Conservation (phyloP, 768 basidiomycete genomes). For the Udeniomyces megalosporus region DNA sequence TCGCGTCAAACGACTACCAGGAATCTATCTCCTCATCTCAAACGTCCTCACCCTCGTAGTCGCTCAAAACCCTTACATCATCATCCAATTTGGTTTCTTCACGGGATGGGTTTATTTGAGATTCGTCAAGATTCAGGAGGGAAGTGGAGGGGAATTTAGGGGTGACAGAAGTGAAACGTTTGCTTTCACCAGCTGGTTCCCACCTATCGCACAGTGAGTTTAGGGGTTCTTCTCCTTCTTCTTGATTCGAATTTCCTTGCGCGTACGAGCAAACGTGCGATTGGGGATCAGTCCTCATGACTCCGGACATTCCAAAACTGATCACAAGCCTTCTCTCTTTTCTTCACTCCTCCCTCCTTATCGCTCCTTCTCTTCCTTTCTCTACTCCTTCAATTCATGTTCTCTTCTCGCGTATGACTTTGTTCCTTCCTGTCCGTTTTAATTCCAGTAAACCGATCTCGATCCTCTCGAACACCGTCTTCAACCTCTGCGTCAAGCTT, state of each 20-base stretch:
- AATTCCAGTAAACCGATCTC: conserved; percentile 50
- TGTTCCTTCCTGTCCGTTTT: not conserved
- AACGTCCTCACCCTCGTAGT: conserved; percentile 38
- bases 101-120: conserved; percentile 88
- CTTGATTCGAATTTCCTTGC: not conserved
- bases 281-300: too few species aligned
- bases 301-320: too few species aligned
- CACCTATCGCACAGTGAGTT: conserved; percentile 78
- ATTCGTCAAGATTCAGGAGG: conserved; percentile 79
- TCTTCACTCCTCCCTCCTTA: conserved; percentile 9
- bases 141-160: conserved; percentile 47
- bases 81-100: conserved; percentile 97
- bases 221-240: not conserved
- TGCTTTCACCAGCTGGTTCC: conserved; percentile 89
- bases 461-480: conserved; percentile 48
- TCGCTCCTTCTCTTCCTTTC: not conserved
- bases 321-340: too few species aligned
- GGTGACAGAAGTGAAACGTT: conserved; percentile 96
- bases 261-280: too few species aligned
- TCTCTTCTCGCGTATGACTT: not conserved
- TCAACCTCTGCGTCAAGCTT: conserved; percentile 43
- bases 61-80: conserved; percentile 26
- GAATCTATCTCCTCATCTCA: conserved; percentile 80
- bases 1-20: conserved; percentile 87
- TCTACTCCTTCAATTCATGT: too few species aligned